A percentile compares a stretch with the other conserved stretches of the same genome.
These are phyloP conservation scores for Starmerella stellata DNA, from an alignment of 805 yeast genomes.

Conservation along the genomic window DNA sequence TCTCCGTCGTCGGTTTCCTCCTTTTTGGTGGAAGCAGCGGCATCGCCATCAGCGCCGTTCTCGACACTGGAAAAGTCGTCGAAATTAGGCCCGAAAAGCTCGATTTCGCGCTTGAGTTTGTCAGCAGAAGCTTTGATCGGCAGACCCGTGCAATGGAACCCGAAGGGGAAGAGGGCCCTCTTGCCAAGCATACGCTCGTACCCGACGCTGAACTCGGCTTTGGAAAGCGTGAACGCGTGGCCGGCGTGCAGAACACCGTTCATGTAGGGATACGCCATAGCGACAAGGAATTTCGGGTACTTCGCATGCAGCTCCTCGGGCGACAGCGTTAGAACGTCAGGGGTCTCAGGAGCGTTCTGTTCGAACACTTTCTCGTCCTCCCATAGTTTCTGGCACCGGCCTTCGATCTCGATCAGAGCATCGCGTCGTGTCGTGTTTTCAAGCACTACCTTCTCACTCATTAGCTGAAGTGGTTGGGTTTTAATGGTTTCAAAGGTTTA, in stretches of 20 bases:
- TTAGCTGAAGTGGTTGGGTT: too few species aligned
- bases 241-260: constrained; percentile 97
- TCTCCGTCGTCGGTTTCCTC: constrained; percentile 24
- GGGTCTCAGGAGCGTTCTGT: constrained; percentile 57
- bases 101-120: constrained; percentile 81
- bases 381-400: constrained; percentile 78
- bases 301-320: constrained; percentile 55
- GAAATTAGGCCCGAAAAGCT: constrained; percentile 72
- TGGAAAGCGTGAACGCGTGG: constrained; percentile 85
- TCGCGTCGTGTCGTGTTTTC: constrained; percentile 84
- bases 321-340: constrained; percentile 40
- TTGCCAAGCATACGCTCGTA: constrained; percentile 90
- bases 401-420: constrained; percentile 71
- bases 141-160: constrained; percentile 99
- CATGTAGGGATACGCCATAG: constrained; percentile 99
- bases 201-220: constrained; percentile 81
- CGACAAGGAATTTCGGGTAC: constrained; percentile 72
- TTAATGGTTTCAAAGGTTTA: too few species aligned
- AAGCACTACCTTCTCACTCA: constrained; percentile 15
- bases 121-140: constrained; percentile 91
- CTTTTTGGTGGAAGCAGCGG: constrained; percentile 11
- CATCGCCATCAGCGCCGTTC: constrained; percentile 33
- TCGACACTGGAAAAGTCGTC: too few species aligned
- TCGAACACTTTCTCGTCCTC: constrained; percentile 70
- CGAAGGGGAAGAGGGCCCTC: constrained; percentile 82